Evolutionary conservation across 805 yeast genomes (phyloP).

Genomic region (Wickerhamomyces ciferrii): DNA sequence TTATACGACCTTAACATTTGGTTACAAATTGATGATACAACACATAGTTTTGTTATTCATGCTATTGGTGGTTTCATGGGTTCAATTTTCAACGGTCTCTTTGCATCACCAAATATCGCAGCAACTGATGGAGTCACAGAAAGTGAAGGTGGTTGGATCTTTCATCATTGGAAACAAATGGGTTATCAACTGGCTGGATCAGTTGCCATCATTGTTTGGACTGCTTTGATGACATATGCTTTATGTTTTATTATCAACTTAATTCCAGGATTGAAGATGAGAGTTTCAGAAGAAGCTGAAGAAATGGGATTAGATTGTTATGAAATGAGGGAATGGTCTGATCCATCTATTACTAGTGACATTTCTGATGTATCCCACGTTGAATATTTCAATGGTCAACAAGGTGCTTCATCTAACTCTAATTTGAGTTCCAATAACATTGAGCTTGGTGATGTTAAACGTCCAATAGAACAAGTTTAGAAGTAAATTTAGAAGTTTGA

Average conservation of each 20-base stretch:
- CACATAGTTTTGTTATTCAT: constrained; percentile 95
- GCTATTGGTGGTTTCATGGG: constrained; percentile 95
- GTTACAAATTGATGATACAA: constrained; percentile 79
- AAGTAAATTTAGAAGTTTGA: not conserved
- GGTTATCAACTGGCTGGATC: constrained; percentile 77
- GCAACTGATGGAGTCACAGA: constrained; percentile 84
- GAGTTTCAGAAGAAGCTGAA: constrained; percentile 41
- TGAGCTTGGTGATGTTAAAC: constrained; percentile 4
- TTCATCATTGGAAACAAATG: constrained; percentile 86
- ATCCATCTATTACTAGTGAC: constrained; percentile 21
- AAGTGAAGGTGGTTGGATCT: constrained; percentile 90
- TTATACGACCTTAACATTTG: constrained; percentile 79
- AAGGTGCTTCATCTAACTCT: not conserved
- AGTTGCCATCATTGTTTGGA: constrained; percentile 36
- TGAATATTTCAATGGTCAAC: constrained; percentile 12
- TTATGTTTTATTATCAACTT: constrained; percentile 42
- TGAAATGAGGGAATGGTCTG: constrained; percentile 46
- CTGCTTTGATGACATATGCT: constrained; percentile 34
- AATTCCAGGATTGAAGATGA: constrained; percentile 44
- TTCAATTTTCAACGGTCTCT: constrained; percentile 74
- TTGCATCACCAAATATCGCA: constrained; percentile 80
- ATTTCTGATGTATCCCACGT: constrained; percentile 2
- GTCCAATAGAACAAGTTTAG: not conserved
- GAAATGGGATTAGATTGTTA: constrained; percentile 44
- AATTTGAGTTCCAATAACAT: not conserved